Conservation (phyloP, 768 basidiomycete genomes). For the Leucocoprinus leucothites region DNA sequence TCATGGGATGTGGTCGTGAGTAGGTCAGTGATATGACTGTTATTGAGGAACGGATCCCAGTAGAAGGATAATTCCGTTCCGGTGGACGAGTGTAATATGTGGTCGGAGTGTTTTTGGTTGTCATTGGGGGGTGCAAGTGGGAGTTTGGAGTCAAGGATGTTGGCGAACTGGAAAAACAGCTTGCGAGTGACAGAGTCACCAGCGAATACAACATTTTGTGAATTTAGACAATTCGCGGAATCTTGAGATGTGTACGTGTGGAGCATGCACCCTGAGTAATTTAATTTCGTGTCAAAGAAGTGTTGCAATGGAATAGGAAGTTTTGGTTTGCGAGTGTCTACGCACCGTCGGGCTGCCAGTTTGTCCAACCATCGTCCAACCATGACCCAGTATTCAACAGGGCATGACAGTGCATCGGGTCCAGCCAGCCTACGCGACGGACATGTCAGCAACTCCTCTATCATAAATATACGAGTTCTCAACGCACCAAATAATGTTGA, state of each 20-base stretch:
- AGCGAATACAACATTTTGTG: slow-evolving; percentile 65
- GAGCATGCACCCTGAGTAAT: slow-evolving; percentile 71
- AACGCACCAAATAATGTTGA: slow-evolving; percentile 43
- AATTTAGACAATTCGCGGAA: slow-evolving; percentile 50
- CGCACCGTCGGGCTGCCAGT: slow-evolving; percentile 89
- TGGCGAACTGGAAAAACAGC: slow-evolving; percentile 73
- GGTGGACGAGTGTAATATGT: slow-evolving; percentile 42
- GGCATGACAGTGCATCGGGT: slow-evolving; percentile 71
- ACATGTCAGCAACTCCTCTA: not conserved
- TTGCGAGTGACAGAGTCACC: slow-evolving; percentile 84
- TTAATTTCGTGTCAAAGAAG: not conserved
- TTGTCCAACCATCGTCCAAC: slow-evolving; percentile 61
- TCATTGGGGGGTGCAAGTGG: slow-evolving; percentile 51
- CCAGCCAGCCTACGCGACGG: slow-evolving; percentile 55
- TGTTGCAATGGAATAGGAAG: not conserved
- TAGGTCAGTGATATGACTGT: slow-evolving; percentile 47
- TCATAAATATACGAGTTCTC: not conserved
- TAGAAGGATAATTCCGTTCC: slow-evolving; percentile 54
- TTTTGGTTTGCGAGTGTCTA: not conserved
- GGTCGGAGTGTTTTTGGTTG: slow-evolving; percentile 68
- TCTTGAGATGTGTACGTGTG: slow-evolving; percentile 58
- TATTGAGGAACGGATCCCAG: slow-evolving; percentile 91
- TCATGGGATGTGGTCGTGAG: slow-evolving; percentile 22
- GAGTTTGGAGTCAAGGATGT: slow-evolving; percentile 54
- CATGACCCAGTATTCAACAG: slow-evolving; percentile 73